A percentile compares a stretch with the other conserved stretches of the same genome.
These are phyloP conservation scores for Phoenix roebelenii DNA, from an alignment of 176 grass and related monocot species.

Conservation along the genomic window DNA sequence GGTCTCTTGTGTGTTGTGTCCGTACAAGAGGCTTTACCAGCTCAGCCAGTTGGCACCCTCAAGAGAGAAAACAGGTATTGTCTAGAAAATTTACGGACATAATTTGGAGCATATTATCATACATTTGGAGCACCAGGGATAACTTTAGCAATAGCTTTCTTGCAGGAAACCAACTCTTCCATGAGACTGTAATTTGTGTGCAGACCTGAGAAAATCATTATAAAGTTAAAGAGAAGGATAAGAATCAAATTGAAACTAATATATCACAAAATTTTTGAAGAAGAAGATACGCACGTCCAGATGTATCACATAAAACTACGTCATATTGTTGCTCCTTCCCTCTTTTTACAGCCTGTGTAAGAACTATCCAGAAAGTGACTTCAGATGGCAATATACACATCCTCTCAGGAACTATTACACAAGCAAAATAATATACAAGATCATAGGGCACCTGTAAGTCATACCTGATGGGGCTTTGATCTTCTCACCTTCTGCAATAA, in stretches of 20 bases:
- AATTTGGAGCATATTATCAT: constrained; percentile 10
- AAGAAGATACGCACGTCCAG: constrained; percentile 68
- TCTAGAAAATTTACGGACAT: too few species aligned
- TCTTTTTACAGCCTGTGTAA: constrained; percentile 86
- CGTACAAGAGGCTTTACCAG: too few species aligned
- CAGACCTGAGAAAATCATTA: constrained; percentile 42
- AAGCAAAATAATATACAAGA: background rate
- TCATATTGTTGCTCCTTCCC: constrained; percentile 80
- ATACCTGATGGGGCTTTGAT: constrained; percentile 67
- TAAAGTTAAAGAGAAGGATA: background rate
- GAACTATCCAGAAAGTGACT: constrained; percentile 71
- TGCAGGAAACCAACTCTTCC: constrained; percentile 89
- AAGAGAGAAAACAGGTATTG: too few species aligned
- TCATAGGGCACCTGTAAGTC: constrained; percentile 1
- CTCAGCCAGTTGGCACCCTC: too few species aligned
- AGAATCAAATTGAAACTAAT: background rate
- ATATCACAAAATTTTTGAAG: background rate
- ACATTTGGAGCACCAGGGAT: constrained; percentile 89
- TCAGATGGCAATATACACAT: constrained; percentile 31
- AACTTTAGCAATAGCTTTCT: constrained; percentile 70
- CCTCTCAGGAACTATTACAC: too few species aligned
- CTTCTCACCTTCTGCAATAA: constrained; percentile 64
- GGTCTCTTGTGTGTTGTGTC: too few species aligned
- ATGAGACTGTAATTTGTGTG: constrained; percentile 97
- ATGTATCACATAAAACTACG: constrained; percentile 88